phyloP scores from a whole-genome alignment of 176 grass and related monocot genomes.

The Alopecurus myosuroides region DNA sequence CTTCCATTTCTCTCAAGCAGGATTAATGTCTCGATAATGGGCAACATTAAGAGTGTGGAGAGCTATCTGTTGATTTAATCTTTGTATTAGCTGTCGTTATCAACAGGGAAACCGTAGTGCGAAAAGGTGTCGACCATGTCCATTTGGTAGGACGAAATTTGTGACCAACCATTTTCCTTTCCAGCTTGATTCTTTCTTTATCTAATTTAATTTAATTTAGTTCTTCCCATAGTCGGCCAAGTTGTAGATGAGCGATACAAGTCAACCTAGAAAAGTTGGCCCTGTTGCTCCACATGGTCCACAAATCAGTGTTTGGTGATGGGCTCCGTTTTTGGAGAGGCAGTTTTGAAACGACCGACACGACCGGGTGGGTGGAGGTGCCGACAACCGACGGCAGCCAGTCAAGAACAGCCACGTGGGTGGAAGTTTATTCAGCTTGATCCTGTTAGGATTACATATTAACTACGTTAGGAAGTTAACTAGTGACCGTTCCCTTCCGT shows the following conservation, averaged over 20 bases:
- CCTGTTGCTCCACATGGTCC: not conserved
- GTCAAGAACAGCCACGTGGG: not conserved
- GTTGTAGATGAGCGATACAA: not conserved
- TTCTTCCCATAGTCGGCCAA: not conserved
- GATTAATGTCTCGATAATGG: conserved; percentile 12
- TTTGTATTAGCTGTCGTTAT: not conserved
- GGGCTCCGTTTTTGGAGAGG: not conserved
- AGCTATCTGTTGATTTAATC: not conserved
- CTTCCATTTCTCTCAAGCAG: not conserved
- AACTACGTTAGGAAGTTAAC: too few species aligned
- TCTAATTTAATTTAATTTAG: conserved; percentile 8
- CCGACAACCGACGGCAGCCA: conserved; percentile 18
- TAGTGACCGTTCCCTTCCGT: too few species aligned
- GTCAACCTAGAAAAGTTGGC: not conserved
- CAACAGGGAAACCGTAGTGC: conserved; percentile 8
- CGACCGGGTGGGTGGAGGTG: not conserved
- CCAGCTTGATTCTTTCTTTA: not conserved
- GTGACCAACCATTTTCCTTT: not conserved
- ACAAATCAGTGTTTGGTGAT: not conserved
- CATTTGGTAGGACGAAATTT: not conserved
- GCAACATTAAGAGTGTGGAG: not conserved
- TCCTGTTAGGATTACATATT: too few species aligned
- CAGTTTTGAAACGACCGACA: not conserved
- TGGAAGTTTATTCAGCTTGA: not conserved
- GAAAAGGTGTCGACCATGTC: not conserved